Evolutionary conservation across 176 grass and related monocot genomes (phyloP), one percentile per base, ranked within the genome.

Genomic region (maize (Zea mays)): DNA sequence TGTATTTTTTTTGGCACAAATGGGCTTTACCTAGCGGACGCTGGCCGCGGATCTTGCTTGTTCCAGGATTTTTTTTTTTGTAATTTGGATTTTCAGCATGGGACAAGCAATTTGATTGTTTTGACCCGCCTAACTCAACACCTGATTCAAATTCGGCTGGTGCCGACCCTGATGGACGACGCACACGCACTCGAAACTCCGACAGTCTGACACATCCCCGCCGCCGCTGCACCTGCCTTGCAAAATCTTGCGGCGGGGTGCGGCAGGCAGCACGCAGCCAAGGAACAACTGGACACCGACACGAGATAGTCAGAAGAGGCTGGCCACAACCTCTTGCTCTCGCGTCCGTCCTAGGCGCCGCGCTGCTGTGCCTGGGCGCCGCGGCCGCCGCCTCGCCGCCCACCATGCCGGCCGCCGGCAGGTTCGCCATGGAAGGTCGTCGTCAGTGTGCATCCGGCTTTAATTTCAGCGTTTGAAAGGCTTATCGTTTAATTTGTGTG

Each of bases 111-210:
- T 34, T 61, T 61, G 58, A 11, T 34, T 12, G 58, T 10, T 33
- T 33, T n/a, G 8, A 9, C 8, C 2, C 56, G 20, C 8, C 8
- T 59, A 27, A 59, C 20, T 59, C n/a, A 27, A 10, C 17, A 0
- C n/a, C 34, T 33, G 12, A 56, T 81, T 79, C 67, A 75, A 86
- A 20, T 41, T 40, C 71, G 78, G 84, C 55, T 2, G 84, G 37
- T 50, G 72, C 54, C 78, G 6, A 76, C 54, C 70, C 71, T 34
- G 36, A 10, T 16, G 64, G 78, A 45, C 64, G 37, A n/a, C n/a
- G n/a, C n/a, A n/a, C n/a, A n/a, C n/a, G n/a, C 47, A 38, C 12
- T 85, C 76, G 60, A 35, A 62, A 2, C 12, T 8, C 40, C 2
- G 14, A n/a, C n/a, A n/a, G n/a, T n/a, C n/a, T n/a, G n/a, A n/a